A percentile compares a stretch with the other conserved stretches of the same genome.
phyloP scores from a whole-genome alignment of 441 rosid genomes.

The Jatropha podagrica region DNA sequence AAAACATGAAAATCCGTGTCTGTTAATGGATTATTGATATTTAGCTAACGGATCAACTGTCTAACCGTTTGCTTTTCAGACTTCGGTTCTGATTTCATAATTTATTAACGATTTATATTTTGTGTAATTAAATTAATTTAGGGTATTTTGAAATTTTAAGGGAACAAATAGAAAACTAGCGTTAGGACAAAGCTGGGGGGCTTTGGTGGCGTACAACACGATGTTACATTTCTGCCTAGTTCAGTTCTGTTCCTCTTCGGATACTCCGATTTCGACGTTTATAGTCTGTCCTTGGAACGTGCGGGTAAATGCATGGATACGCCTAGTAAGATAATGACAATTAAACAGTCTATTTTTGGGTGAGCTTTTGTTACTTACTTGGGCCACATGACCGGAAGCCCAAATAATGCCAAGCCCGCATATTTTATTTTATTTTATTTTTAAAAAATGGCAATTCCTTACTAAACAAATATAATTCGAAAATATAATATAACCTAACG shows the following conservation, averaged over 20 bases:
- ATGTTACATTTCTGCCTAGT: constrained; percentile 22
- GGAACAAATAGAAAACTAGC: background rate
- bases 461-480: too few relatives aligned
- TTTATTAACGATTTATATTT: background rate
- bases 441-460: too few relatives aligned
- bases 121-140: background rate
- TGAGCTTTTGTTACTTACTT: too few relatives aligned
- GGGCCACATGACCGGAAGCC: too few relatives aligned
- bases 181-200: constrained; percentile 18
- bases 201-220: constrained; percentile 29
- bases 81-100: background rate
- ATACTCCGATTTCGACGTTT: constrained; percentile 9
- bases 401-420: too few relatives aligned
- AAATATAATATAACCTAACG: too few relatives aligned
- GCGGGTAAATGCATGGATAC: background rate
- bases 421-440: too few relatives aligned
- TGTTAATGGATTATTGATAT: background rate
- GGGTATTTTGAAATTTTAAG: background rate
- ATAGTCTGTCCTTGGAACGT: background rate
- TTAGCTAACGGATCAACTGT: background rate
- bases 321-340: too few relatives aligned
- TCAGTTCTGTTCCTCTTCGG: constrained; percentile 16
- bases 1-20: background rate
- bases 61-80: background rate
- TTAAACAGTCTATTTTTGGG: too few relatives aligned